These are phyloP conservation scores for Anisodus tanguticus DNA, from an alignment of 257 asterid species.

Conservation along the genomic window DNA sequence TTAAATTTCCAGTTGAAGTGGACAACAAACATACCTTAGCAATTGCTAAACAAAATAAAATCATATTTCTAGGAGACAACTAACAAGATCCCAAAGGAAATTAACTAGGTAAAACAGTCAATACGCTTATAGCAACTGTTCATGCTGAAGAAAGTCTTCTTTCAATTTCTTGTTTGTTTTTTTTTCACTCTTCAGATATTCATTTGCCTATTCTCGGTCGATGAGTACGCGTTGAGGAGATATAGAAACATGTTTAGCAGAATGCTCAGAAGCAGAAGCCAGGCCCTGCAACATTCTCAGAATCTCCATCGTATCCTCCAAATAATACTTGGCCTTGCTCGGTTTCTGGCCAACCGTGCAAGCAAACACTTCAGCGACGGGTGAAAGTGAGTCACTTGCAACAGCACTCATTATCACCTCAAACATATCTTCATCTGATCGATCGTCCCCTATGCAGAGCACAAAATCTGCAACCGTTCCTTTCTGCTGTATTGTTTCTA, in stretches of 20 bases:
- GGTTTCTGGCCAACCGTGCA: slow-evolving; percentile 90
- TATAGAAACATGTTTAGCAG: slow-evolving; percentile 42
- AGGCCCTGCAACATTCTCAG: slow-evolving; percentile 81
- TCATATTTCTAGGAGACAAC: background rate
- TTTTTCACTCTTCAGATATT: background rate
- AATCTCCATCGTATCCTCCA: slow-evolving; percentile 72
- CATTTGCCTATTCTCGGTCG: slow-evolving; percentile 39
- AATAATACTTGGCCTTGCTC: slow-evolving; percentile 74
- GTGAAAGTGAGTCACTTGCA: slow-evolving; percentile 63
- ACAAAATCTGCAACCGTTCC: slow-evolving; percentile 72
- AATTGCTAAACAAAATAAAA: background rate
- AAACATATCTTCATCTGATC: slow-evolving; percentile 88
- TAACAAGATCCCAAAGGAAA: background rate
- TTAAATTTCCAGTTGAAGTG: background rate
- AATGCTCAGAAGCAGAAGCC: slow-evolving; percentile 67
- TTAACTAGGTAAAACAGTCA: background rate
- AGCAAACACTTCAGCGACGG: slow-evolving; percentile 77
- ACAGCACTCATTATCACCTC: slow-evolving; percentile 79
- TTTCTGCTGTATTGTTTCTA: slow-evolving; percentile 56
- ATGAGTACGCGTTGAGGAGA: slow-evolving; percentile 39
- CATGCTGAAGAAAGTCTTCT: no score
- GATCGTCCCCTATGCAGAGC: slow-evolving; percentile 83
- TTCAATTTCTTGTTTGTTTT: background rate
- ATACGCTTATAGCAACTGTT: slow-evolving; percentile 16
- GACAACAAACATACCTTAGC: background rate